Evolutionary conservation across 2,329 filamentous ascomycete species (phyloP), one percentile per base, ranked within the genome.

Genomic region (Exutisphaerella laricina): DNA sequence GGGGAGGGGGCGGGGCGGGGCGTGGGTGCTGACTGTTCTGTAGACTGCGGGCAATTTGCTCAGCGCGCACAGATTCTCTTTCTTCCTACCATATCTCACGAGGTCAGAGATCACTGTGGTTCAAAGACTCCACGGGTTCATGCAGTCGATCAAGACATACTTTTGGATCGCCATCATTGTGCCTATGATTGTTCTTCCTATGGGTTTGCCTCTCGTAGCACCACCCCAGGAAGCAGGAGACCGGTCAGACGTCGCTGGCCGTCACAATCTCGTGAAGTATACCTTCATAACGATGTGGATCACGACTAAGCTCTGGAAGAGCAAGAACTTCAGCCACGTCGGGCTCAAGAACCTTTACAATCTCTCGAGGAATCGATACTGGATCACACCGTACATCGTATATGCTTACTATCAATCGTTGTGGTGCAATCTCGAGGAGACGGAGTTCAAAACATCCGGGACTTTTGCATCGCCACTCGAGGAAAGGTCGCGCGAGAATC

Each of bases 361-460:
- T 28, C 34, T 49, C 29, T 13, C 31, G n/a, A 30, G 34, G 4
- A 41, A 43, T 17, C 36, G 28, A 4, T 26, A 36, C 13, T 49
- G 46, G 46, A 30, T 35, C 13, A 20, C 23, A 4, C 21, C 43
- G 28, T 45, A 43, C 28, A 35, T 43, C 21, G 29, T 45, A 4
- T 40, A 22, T 9, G 45, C 33, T 23, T 13, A 26, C 12, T 3
- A 37, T 1, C 31, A 40, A 30, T 46, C 46, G 8, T 22, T 46
- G 3, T 21, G 20, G 3, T 22, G 3, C 1, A 21, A 41, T 5
- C 16, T 35, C 17, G 30, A 22, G 8, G 25, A 46, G 12, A 40
- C 46, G 10, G 25, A 33, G 3, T 49, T 46, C 36, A 39, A 34
- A 10, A 43, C 43, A 3, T 43, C 46, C 4, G 46, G 46, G 1